Evolutionary conservation across 495 filamentous ascomycete genomes (phyloP).

Genomic region (Platismatia glauca): DNA sequence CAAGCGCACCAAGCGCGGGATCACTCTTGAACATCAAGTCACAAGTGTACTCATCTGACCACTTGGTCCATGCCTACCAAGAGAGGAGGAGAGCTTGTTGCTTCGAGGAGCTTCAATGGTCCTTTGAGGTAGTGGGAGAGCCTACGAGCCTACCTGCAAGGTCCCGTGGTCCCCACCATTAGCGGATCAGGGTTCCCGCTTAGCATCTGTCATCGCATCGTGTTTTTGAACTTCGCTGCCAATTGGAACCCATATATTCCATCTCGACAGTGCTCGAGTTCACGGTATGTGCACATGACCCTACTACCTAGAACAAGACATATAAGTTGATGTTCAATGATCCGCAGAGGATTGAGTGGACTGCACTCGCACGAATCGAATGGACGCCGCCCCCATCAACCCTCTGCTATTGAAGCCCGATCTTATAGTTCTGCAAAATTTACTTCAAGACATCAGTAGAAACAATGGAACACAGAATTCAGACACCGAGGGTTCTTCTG

Average conservation of each 20-base stretch:
- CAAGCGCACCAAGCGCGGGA: not conserved
- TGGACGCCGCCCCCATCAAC: constrained; percentile 25
- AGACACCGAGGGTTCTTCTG: constrained; percentile 12
- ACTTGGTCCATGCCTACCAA: too few relatives aligned
- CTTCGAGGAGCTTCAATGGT: too few relatives aligned
- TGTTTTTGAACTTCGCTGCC: not conserved
- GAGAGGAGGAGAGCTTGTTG: too few relatives aligned
- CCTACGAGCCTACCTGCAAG: too few relatives aligned
- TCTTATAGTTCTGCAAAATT: constrained; percentile 39
- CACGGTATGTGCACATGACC: not conserved
- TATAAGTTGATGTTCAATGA: not conserved
- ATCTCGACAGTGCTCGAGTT: not conserved
- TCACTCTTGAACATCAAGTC: too few relatives aligned
- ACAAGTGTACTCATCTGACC: too few relatives aligned
- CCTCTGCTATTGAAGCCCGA: constrained; percentile 44
- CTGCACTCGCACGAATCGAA: not conserved
- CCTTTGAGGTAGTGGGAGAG: too few relatives aligned
- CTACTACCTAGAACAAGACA: not conserved
- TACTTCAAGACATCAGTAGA: constrained; percentile 32
- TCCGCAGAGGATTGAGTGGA: not conserved
- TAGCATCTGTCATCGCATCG: not conserved
- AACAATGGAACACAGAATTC: constrained; percentile 19
- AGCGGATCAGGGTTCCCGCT: not conserved
- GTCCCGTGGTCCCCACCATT: not conserved
- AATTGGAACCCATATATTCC: not conserved